Conservation (phyloP, 2,329 filamentous ascomycete genomes). For the Diaporthe batatas region DNA sequence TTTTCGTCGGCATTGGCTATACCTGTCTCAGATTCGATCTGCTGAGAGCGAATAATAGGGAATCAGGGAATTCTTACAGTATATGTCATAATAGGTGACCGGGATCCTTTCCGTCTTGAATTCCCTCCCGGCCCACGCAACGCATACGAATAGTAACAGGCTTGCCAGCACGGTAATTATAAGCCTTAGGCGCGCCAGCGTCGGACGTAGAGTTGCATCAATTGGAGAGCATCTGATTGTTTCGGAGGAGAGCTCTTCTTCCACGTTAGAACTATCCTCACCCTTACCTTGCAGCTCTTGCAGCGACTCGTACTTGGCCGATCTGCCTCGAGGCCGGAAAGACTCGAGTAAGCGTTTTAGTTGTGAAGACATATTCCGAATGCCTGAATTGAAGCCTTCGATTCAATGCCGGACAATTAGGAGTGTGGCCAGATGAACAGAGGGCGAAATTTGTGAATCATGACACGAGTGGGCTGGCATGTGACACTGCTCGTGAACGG, state of each 20-base stretch:
- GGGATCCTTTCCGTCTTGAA: not conserved
- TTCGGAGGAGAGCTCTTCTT: not conserved
- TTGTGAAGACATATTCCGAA: not conserved
- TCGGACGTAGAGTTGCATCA: not conserved
- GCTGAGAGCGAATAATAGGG: too few species aligned
- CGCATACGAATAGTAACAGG: not conserved
- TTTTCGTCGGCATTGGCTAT: not conserved
- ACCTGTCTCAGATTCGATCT: not conserved
- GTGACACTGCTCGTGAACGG: not conserved
- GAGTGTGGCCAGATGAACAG: not conserved
- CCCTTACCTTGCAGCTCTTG: not conserved
- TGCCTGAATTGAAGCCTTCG: not conserved
- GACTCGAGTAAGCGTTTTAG: not conserved
- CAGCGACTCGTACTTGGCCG: not conserved
- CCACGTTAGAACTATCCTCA: not conserved
- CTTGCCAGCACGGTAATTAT: not conserved
- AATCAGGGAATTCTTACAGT: not conserved
- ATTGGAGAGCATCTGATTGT: not conserved
- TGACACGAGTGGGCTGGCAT: not conserved
- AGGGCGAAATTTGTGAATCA: not conserved
- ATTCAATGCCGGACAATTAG: not conserved
- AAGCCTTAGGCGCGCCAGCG: not conserved
- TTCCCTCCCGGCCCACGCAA: conserved; percentile 19
- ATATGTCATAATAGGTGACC: not conserved
- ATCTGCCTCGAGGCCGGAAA: not conserved